Evolutionary conservation across 148 eudicot genomes (phyloP), one percentile per base, ranked within the genome.

Genomic region (Chenopodium formosanum): DNA sequence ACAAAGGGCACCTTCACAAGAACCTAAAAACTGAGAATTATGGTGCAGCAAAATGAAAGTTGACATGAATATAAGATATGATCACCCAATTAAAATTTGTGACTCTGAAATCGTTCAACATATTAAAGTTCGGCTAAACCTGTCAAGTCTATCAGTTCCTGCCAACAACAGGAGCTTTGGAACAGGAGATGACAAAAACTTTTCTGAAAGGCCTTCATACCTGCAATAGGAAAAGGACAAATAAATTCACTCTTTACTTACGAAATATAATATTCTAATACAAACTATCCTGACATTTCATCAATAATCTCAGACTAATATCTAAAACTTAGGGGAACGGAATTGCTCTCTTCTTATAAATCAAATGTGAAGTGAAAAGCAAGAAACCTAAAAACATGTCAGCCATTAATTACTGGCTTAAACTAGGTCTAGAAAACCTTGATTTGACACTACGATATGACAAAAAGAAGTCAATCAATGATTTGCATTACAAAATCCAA

Each of bases 131-230:
- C 63, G 47, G 40, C 29, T 13, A 73, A 75, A 94, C 98, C 92
- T 93, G 97, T 95, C 98, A 81, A 95, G 92, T 82, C 98, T 89
- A 84, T 95, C 98, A 47, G 98, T 95, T 81, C 97, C 98, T 66
- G 98, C 98, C 78, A 95, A 84, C 76, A 95, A 89, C 82, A 95
- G 86, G 81, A 95, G 89, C 88, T 95, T 95, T 32, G 98, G 90
- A 62, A 90, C 97, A 60, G 94, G 91, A 83, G 86, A 89, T 44
- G 94, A 89, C 76, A 95, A 78, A 74, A 92, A 95, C 47, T 90
- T 95, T 73, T 93, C 97, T 64, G 98, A 95, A 81, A 95, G 97
- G 50, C 96, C 98, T 88, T 91, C 97, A 85, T 95, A 94, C 98
- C 98, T 94, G 91, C 73, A 82, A 88, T 76, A 87, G 16, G 60